Conservation (phyloP, 495 filamentous ascomycete genomes). For the Penicillium odoratum region DNA sequence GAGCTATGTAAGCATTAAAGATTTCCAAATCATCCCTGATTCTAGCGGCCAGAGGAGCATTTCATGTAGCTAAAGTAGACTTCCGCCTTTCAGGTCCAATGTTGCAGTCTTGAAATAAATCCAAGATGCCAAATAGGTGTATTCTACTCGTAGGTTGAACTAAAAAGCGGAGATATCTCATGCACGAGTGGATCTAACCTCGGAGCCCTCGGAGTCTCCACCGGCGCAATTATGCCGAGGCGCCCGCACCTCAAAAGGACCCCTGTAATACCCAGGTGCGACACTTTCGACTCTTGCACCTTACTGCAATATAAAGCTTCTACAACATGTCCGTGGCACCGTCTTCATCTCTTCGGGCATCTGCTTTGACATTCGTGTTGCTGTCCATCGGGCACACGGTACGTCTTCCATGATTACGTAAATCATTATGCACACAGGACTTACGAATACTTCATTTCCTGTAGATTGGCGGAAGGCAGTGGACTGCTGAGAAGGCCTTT, state of each 20-base stretch:
- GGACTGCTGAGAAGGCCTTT: slow-evolving; percentile 30
- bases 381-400: slow-evolving; percentile 33
- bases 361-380: slow-evolving; percentile 22
- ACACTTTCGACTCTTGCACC: background rate
- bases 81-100: too few species aligned
- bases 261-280: background rate
- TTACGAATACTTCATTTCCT: background rate
- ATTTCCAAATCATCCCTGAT: too few species aligned
- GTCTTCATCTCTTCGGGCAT: slow-evolving; percentile 25
- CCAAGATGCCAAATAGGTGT: too few species aligned
- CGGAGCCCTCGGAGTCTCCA: background rate
- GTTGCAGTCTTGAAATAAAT: too few species aligned
- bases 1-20: too few species aligned
- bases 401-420: background rate
- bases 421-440: background rate
- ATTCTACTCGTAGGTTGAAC: background rate
- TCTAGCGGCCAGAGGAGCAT: too few species aligned
- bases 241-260: background rate
- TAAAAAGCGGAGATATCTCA: background rate
- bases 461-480: slow-evolving; percentile 23
- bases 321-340: slow-evolving; percentile 16
- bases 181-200: slow-evolving; percentile 1
- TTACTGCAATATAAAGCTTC: background rate
- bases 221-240: slow-evolving; percentile 5
- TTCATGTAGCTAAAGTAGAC: too few species aligned